Percentiles rank a stretch among this genome's conserved stretches.
Evolutionary conservation across 176 grass and related monocot genomes (phyloP).

Genomic region (Dactylis glomerata): DNA sequence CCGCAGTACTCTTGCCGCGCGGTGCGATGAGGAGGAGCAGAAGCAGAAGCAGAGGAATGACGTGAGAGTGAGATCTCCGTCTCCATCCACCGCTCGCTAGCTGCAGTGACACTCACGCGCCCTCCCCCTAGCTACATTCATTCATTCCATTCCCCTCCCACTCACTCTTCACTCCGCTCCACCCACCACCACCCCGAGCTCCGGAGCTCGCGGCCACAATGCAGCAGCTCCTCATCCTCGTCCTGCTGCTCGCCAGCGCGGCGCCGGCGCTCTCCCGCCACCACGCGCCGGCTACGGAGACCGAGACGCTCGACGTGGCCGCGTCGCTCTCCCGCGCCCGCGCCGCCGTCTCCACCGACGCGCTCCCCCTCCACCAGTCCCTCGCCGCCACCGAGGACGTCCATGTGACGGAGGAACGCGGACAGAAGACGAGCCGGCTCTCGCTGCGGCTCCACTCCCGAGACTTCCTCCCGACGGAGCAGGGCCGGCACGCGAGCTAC

Average conservation of each 20-base stretch:
- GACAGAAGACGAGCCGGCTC: background rate
- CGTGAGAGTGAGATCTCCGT: background rate
- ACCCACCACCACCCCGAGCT: background rate
- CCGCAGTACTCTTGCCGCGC: too few relatives aligned
- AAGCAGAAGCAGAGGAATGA: background rate
- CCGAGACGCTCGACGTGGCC: constrained; percentile 55
- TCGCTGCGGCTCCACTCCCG: constrained; percentile 56
- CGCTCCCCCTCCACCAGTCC: constrained; percentile 31
- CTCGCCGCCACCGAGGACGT: background rate
- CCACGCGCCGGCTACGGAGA: background rate
- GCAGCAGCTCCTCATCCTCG: constrained; percentile 17
- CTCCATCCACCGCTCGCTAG: background rate
- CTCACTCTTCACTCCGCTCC: background rate
- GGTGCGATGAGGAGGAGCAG: background rate
- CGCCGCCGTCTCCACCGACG: constrained; percentile 50
- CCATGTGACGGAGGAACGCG: background rate
- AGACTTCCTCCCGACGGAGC: constrained; percentile 55
- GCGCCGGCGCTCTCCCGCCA: constrained; percentile 5
- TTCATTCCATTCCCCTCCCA: background rate
- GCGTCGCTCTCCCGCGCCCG: constrained; percentile 51
- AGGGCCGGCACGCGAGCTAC: constrained; percentile 47
- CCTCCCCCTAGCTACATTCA: background rate
- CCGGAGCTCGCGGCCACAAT: background rate
- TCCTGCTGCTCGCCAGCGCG: constrained; percentile 18
- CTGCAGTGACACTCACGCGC: background rate